phyloP scores from a whole-genome alignment of 169 alveolate genomes.

The Plasmodium cynomolgi region DNA sequence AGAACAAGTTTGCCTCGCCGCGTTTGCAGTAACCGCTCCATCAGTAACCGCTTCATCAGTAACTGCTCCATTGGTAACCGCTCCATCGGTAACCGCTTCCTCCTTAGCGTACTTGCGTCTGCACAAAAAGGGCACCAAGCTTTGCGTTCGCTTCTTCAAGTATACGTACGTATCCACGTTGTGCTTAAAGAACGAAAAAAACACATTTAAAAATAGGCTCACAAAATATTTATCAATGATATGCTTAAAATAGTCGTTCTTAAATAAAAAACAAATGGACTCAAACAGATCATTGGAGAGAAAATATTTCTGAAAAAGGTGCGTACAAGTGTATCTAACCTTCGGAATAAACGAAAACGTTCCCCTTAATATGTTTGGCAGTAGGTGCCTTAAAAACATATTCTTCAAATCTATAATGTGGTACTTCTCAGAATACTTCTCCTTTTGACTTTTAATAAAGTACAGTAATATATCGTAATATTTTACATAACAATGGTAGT shows the following conservation, averaged over 20 bases:
- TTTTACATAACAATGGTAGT: conserved; percentile 58
- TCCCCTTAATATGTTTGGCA: conserved; percentile 73
- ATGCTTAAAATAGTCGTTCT: conserved; percentile 43
- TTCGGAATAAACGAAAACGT: conserved; percentile 63
- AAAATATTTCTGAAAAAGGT: conserved; percentile 57
- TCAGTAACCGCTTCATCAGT: not conserved
- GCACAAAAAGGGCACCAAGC: conserved; percentile 32
- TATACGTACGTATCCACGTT: conserved; percentile 37
- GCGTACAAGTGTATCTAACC: conserved; percentile 18
- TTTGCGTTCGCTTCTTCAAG: conserved; percentile 11
- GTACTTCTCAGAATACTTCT: not conserved
- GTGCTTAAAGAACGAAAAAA: conserved; percentile 66
- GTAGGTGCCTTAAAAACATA: not conserved
- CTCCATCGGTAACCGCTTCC: not conserved
- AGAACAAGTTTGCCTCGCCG: not conserved
- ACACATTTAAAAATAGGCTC: conserved; percentile 14
- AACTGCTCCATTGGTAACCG: not conserved
- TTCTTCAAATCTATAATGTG: conserved; percentile 16
- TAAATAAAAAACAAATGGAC: conserved; percentile 40
- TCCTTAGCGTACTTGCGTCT: not conserved
- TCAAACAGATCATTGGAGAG: conserved; percentile 27
- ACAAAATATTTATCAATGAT: conserved; percentile 67
- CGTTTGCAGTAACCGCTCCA: not conserved
- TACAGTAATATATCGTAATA: conserved; percentile 62
- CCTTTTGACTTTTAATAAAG: conserved; percentile 45